These are phyloP conservation scores for Polygonum aviculare DNA, from an alignment of 148 eudicot species.

Conservation along the genomic window DNA sequence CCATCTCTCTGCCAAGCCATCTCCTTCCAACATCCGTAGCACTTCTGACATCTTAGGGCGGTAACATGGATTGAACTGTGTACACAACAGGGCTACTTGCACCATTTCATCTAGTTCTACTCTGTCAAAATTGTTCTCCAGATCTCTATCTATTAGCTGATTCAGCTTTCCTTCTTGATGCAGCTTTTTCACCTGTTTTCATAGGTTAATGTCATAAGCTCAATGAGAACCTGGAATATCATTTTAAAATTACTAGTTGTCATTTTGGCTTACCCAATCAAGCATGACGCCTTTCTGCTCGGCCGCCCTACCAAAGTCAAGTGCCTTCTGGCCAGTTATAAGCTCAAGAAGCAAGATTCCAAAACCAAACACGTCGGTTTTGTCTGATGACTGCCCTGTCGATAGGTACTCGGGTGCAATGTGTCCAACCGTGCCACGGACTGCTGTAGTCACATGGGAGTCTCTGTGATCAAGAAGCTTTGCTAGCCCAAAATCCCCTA, in stretches of 20 bases:
- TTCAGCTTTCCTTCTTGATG: conserved; percentile 71
- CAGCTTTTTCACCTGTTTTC: conserved; percentile 67
- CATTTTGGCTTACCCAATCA: conserved; percentile 12
- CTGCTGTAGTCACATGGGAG: conserved; percentile 20
- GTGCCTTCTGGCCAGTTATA: conserved; percentile 14
- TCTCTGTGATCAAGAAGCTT: conserved; percentile 19
- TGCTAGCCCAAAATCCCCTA: conserved; percentile 20
- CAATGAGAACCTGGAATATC: not conserved
- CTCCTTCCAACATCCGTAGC: conserved; percentile 81
- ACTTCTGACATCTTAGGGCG: conserved; percentile 94
- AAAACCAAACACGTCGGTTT: conserved; percentile 12
- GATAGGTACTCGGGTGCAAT: conserved; percentile 12
- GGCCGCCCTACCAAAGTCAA: conserved; percentile 10
- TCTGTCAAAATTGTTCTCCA: conserved; percentile 45
- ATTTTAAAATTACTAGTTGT: not conserved
- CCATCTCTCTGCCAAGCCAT: conserved; percentile 83
- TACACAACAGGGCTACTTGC: conserved; percentile 75
- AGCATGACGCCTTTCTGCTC: conserved; percentile 14
- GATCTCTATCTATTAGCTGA: conserved; percentile 65
- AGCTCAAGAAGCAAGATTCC: conserved; percentile 15
- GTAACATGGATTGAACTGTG: conserved; percentile 63
- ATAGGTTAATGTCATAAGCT: not conserved
- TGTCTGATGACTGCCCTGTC: conserved; percentile 12
- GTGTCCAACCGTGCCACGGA: conserved; percentile 20
- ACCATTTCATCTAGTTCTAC: conserved; percentile 78